Conservation (phyloP, 2,329 filamentous ascomycete genomes). For the Xylaria arbuscula region DNA sequence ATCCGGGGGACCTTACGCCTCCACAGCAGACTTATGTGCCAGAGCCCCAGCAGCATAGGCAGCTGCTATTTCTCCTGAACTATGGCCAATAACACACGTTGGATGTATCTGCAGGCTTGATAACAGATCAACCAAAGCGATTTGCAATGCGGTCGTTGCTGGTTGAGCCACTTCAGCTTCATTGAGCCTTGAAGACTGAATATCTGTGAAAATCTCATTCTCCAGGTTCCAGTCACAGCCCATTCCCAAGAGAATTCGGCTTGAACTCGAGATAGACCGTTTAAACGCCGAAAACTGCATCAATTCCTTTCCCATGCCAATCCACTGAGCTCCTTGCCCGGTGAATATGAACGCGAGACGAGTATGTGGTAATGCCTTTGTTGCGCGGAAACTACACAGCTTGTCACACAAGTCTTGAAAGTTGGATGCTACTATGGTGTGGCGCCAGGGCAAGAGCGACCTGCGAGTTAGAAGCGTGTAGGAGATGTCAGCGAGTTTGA, state of each 20-base stretch:
- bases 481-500: slow-evolving; percentile 14
- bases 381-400: slow-evolving; percentile 9
- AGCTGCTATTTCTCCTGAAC: slow-evolving; percentile 33
- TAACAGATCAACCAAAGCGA: slow-evolving; percentile 31
- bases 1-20: slow-evolving; percentile 14
- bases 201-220: slow-evolving; percentile 3
- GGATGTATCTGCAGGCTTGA: slow-evolving; percentile 15
- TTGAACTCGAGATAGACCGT: slow-evolving; percentile 11
- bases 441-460: slow-evolving; percentile 23
- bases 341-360: slow-evolving; percentile 31
- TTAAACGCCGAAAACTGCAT: slow-evolving; percentile 14
- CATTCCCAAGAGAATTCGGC: slow-evolving; percentile 9
- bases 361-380: slow-evolving; percentile 5
- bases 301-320: slow-evolving; percentile 27
- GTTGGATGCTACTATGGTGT: slow-evolving; percentile 9
- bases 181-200: slow-evolving; percentile 6
- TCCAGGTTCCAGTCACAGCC: slow-evolving; percentile 21
- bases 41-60: slow-evolving; percentile 29
- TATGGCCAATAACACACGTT: slow-evolving; percentile 25
- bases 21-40: slow-evolving; percentile 20
- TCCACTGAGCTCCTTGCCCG: slow-evolving; percentile 31
- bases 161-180: slow-evolving; percentile 24
- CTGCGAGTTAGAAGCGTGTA: slow-evolving; percentile 15
- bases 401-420: slow-evolving; percentile 8
- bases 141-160: slow-evolving; percentile 26